Conservation (phyloP, 169 alveolate genomes). For the Cryptosporidium muris region DNA sequence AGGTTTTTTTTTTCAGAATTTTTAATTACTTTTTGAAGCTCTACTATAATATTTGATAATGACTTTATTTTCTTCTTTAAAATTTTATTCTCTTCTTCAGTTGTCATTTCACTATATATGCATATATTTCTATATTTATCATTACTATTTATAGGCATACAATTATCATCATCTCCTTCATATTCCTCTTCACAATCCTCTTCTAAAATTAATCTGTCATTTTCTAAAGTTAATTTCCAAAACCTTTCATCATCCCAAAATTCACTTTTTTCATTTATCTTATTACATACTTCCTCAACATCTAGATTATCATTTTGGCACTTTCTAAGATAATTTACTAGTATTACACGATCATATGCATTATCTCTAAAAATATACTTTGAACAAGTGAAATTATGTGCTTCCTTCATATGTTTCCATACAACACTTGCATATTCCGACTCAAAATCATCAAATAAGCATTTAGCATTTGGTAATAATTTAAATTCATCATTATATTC, state of each 20-base stretch:
- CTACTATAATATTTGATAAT: conserved; percentile 8
- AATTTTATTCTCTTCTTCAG: conserved; percentile 46
- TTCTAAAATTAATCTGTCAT: conserved; percentile 57
- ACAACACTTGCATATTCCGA: conserved; percentile 25
- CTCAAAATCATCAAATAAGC: conserved; percentile 12
- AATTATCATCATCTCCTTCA: neutral
- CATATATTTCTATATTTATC: neutral
- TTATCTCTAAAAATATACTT: neutral
- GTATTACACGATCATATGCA: conserved; percentile 16
- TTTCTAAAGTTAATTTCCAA: conserved; percentile 3
- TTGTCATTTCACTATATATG: conserved; percentile 14
- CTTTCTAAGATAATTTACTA: conserved; percentile 45
- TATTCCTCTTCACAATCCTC: conserved; percentile 27
- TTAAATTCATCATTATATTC: conserved; percentile 34
- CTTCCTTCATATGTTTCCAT: conserved; percentile 52
- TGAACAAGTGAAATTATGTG: conserved; percentile 17
- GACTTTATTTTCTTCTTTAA: conserved; percentile 21
- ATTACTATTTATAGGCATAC: neutral
- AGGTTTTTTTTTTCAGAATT: neutral
- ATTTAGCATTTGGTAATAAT: conserved; percentile 26
- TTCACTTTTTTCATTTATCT: conserved; percentile 1
- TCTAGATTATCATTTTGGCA: conserved; percentile 24
- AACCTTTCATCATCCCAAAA: conserved; percentile 36
- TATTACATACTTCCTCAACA: conserved; percentile 4
- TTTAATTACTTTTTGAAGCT: neutral